Base-by-base conservation (phyloP, 805 yeast genomes). In the Yarrowia sp. region DNA sequence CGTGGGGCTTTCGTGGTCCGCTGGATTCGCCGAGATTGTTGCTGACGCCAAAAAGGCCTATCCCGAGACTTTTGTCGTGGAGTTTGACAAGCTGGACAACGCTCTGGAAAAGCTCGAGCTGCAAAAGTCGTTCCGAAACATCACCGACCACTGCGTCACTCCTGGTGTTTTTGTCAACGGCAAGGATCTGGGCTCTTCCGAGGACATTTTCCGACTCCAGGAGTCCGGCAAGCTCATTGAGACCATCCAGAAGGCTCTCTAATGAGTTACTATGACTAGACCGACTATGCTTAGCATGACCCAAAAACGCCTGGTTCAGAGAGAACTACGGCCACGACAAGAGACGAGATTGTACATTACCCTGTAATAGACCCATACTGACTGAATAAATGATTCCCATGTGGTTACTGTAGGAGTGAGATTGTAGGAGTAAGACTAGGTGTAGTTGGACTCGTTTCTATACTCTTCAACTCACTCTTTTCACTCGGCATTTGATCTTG, bases 51-150 rank as follows among this genome's bases (percentile, higher is more conserved):
- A 58, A 32, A 58, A 58, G 51, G 63, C 38, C 5, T 41, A 30
- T 32, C 51, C 63, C 21, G 63, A 58, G 17, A 14, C 63, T 12
- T 21, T 16, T 16, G 33, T 58, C 21, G 51, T 58, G 19, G 63
- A 58, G 32, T 58, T 58, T 19, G 63, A 58, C 63, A 40, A 41
- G 51, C 32, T 30, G 30, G 51, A 41, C 17, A 16, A 16, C 21
- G 32, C 51, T 19, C 63, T 58, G 22, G 40, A 58, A 14, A 26
- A 28, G 24, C 63, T 58, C 16, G 63, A 58, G 51, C 38, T 41
- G 51, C 63, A 58, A 41, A 58, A 58, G 40, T 41, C 63, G 24
- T 58, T 58, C 63, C 51, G 51, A 41, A 43, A 41, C 38, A 41
- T 41, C 63, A 41, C 63, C 2, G 41, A 41, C 32, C 51, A 58